Evolutionary conservation across 73 alveolate species (phyloP), one percentile per base, ranked within the genome.

Genomic region (Paramecium sexaurelia): DNA sequence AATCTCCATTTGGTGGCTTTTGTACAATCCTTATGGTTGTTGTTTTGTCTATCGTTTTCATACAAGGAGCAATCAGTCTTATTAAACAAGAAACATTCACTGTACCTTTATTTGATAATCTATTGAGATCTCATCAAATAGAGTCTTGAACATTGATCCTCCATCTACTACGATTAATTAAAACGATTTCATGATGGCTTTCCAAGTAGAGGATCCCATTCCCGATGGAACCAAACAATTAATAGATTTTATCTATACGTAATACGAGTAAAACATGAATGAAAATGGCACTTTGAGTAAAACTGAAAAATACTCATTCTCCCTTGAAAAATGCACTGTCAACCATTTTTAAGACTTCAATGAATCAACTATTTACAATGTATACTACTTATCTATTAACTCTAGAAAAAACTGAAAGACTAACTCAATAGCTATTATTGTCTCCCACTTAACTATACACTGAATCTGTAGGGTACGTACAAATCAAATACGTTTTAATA

Each of bases 1-100:
- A 73, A 73, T 73, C 87, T 11, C 66, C 66, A 33, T 73, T 73
- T 9, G 87, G 87, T 2, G 87, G 87, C 20, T 73, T 33, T 73
- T 36, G 55, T 24, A 73, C 87, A 33, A 33, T 73, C 33, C 43
- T 73, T n/a, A 1, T 73, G 33, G 55, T 73, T 1, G 87, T 19
- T 39, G 57, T 73, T 15, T 39, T 73, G 66, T 15, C 67, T n/a
- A 24, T 73, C 29, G 56, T 73, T 36, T 73, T 33, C 37, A n/a
- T 73, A 4, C 17, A 39, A 36, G 87, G 87, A 33, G 55, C 87
- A 1, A 33, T 73, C 19, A 73, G 57, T 39, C 87, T 73, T 3
- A 33, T 73, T 11, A 73, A 73, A 20, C 36, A 73, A 37, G 87
- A 73, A 73, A 73, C 66, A 3, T 73, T 33, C 87, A 73, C 87